Evolutionary conservation across 768 basidiomycete species (phyloP).

Genomic region (Rubroboletus satanas): DNA sequence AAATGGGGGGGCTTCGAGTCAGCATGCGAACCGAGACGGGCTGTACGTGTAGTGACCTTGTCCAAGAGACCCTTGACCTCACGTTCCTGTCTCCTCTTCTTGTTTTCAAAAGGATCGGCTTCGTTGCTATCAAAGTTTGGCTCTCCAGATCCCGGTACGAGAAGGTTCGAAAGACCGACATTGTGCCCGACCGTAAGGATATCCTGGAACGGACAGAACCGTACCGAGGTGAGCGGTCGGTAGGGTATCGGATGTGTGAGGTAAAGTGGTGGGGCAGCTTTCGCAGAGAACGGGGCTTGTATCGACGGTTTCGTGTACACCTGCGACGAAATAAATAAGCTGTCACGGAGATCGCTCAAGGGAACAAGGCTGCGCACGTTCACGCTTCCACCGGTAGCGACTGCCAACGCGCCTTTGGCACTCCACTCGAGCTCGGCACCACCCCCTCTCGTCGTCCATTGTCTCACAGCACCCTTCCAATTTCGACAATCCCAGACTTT

Average conservation of each 20-base stretch:
- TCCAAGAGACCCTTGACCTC: conserved; percentile 90
- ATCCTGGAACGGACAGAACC: conserved; percentile 91
- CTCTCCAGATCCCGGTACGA: conserved; percentile 92
- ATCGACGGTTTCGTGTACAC: conserved; percentile 71
- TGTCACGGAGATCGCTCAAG: background rate
- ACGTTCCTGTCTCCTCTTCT: conserved; percentile 74
- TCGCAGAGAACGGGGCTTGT: conserved; percentile 47
- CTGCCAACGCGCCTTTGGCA: conserved; percentile 75
- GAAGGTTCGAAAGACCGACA: conserved; percentile 74
- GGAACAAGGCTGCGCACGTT: conserved; percentile 49
- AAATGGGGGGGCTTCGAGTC: background rate
- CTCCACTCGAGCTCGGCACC: conserved; percentile 79
- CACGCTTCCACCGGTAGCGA: conserved; percentile 78
- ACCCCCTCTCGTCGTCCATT: conserved; percentile 71
- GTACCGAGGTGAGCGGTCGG: conserved; percentile 67
- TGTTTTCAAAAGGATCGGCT: conserved; percentile 92
- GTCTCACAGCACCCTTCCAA: conserved; percentile 85
- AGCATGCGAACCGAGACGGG: background rate
- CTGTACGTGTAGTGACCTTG: conserved; percentile 49
- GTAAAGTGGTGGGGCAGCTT: conserved; percentile 73
- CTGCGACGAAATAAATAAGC: conserved; percentile 33
- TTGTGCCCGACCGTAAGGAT: conserved; percentile 75
- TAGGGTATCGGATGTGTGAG: conserved; percentile 83
- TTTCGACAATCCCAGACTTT: conserved; percentile 98
- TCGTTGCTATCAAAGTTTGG: conserved; percentile 92